Percentiles rank a stretch among this genome's conserved stretches.
Conservation (phyloP, 192 early-diverging fungal species). For the Coemansia sp. region DNA sequence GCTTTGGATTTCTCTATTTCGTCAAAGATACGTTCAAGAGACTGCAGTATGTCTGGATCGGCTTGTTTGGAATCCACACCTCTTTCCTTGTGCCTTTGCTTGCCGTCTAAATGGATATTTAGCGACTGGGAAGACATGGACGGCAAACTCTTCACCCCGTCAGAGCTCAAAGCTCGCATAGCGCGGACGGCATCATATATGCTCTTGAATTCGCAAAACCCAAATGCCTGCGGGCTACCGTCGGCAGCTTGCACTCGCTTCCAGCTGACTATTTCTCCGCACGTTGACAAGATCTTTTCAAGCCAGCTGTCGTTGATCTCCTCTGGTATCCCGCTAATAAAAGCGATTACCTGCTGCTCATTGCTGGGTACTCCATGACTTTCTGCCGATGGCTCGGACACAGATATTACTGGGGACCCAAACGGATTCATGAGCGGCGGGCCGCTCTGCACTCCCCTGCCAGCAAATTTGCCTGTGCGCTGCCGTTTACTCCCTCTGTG, state of each 20-base stretch:
- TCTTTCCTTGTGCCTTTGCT: too few species aligned
- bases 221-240: constrained; percentile 36
- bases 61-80: too few species aligned
- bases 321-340: constrained; percentile 23
- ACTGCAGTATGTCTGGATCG: constrained; percentile 7
- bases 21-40: constrained; percentile 10
- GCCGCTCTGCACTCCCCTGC: constrained; percentile 1
- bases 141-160: background rate
- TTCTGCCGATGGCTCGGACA: background rate
- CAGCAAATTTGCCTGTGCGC: background rate
- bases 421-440: constrained; percentile 32
- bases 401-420: constrained; percentile 11
- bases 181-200: constrained; percentile 18
- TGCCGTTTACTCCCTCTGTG: constrained; percentile 4
- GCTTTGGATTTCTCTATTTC: constrained; percentile 11
- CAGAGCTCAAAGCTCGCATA: constrained; percentile 13
- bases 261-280: constrained; percentile 33
- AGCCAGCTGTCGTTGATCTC: constrained; percentile 28
- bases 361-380: background rate
- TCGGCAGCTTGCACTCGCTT: constrained; percentile 20
- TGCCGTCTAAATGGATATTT: too few species aligned
- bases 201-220: constrained; percentile 43
- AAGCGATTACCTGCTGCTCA: constrained; percentile 12
- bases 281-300: constrained; percentile 24
- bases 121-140: too few species aligned